Percentiles rank a stretch among this genome's conserved stretches.
Conservation (phyloP, 2,329 filamentous ascomycete genomes). For the Paraconiothyrium sp. region DNA sequence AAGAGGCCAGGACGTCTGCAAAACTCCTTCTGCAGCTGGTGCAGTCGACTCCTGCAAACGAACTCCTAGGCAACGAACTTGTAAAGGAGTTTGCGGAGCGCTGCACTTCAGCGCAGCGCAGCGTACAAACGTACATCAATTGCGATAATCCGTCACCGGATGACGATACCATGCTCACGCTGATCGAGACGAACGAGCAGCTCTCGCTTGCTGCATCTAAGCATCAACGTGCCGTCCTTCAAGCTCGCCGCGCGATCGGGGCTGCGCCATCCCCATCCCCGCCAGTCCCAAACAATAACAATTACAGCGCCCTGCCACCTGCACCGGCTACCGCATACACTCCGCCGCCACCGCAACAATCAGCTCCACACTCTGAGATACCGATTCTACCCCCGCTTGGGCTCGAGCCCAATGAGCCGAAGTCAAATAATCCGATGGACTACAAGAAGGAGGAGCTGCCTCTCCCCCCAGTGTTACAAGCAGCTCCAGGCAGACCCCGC, state of each 20-base stretch:
- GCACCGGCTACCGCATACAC: conserved; percentile 20
- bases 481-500: conserved; percentile 29
- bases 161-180: conserved; percentile 89
- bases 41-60: conserved; percentile 79
- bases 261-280: conserved; percentile 25
- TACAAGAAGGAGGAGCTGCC: conserved; percentile 32
- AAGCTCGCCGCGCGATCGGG: conserved; percentile 61
- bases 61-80: conserved; percentile 84
- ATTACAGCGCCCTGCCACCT: conserved; percentile 22
- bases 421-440: conserved; percentile 15
- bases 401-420: conserved; percentile 19
- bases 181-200: conserved; percentile 95
- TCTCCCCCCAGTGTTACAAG: conserved; percentile 41
- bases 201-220: conserved; percentile 82
- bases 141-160: conserved; percentile 82
- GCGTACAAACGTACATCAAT: conserved; percentile 86
- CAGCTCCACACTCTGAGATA: conserved; percentile 29
- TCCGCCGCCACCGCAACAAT: conserved; percentile 28
- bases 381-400: conserved; percentile 32
- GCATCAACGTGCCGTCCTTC: conserved; percentile 80
- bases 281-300: conserved; percentile 23
- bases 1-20: conserved; percentile 90
- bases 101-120: conserved; percentile 80
- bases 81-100: conserved; percentile 91
- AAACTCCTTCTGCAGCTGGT: conserved; percentile 92